Conservation (phyloP, 208 protist genomes). For the Acanthamoeba castellanii region DNA sequence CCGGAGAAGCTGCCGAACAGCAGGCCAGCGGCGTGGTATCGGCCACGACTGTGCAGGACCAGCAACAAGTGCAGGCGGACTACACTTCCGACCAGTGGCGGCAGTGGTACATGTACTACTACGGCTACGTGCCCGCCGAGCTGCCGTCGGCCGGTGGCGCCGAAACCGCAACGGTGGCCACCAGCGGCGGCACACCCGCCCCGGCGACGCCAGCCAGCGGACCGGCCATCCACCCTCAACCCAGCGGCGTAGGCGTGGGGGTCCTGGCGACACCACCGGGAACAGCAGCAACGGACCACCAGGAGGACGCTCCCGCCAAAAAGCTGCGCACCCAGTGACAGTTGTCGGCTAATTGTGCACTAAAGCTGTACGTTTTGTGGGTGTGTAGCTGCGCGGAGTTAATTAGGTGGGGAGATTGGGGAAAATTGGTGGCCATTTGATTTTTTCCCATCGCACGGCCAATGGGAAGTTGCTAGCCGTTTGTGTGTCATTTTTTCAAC, state of each 20-base stretch:
- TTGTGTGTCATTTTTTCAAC: neutral
- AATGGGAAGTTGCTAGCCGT: neutral
- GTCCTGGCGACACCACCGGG: neutral
- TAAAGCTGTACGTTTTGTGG: neutral
- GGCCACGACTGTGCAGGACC: neutral
- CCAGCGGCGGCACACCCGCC: neutral
- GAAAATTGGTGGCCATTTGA: neutral
- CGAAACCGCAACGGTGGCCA: neutral
- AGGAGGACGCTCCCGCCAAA: neutral
- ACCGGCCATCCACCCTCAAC: neutral
- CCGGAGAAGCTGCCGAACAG: too few relatives aligned
- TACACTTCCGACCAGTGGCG: conserved; percentile 16
- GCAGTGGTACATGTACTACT: conserved; percentile 46
- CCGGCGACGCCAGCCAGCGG: neutral
- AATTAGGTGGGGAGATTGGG: neutral
- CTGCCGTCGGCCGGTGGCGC: neutral
- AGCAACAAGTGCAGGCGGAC: neutral
- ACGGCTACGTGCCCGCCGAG: neutral
- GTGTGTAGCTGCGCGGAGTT: neutral
- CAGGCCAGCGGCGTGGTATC: neutral
- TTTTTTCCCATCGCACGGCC: neutral
- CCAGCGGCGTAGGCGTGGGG: neutral
- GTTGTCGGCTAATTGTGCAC: neutral
- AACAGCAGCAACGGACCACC: neutral
- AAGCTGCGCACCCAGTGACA: neutral